Evolutionary conservation across 257 asterid species (phyloP).

Genomic region (Nicotiana attenuata): DNA sequence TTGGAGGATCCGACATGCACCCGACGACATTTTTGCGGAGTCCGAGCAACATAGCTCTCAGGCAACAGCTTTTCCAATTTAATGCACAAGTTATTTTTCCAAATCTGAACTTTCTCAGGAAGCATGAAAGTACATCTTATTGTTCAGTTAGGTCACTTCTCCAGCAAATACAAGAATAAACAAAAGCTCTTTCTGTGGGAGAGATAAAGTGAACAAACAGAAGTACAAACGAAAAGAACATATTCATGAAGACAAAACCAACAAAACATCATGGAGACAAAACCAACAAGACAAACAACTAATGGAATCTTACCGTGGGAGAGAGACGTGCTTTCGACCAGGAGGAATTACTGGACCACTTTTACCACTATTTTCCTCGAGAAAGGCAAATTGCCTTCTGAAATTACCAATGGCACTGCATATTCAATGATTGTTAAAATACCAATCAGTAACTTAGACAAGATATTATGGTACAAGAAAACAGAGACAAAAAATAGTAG

Average conservation of each 20-base stretch:
- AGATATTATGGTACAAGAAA: not conserved
- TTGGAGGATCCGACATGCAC: too few species aligned
- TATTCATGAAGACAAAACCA: not conserved
- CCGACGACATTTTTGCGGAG: too few species aligned
- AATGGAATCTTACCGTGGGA: slow-evolving; percentile 60
- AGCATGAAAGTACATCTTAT: not conserved
- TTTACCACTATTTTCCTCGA: slow-evolving; percentile 76
- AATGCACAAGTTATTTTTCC: not conserved
- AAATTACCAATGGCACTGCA: slow-evolving; percentile 83
- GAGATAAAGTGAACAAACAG: not conserved
- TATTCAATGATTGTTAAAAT: not conserved
- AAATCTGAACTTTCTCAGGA: not conserved
- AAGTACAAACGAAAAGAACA: not conserved
- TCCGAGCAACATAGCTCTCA: not conserved
- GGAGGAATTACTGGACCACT: slow-evolving; percentile 76
- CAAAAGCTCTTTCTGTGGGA: not conserved
- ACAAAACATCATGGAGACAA: not conserved
- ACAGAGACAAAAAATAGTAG: not conserved
- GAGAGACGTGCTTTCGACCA: slow-evolving; percentile 76
- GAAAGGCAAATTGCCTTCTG: slow-evolving; percentile 75
- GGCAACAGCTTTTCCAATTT: not conserved
- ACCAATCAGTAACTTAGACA: not conserved
- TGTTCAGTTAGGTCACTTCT: not conserved
- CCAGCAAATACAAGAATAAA: not conserved
- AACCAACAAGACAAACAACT: not conserved